A percentile compares a stretch with the other conserved stretches of the same genome.
phyloP scores from a whole-genome alignment of 768 basidiomycete species.

The Suillus plorans region DNA sequence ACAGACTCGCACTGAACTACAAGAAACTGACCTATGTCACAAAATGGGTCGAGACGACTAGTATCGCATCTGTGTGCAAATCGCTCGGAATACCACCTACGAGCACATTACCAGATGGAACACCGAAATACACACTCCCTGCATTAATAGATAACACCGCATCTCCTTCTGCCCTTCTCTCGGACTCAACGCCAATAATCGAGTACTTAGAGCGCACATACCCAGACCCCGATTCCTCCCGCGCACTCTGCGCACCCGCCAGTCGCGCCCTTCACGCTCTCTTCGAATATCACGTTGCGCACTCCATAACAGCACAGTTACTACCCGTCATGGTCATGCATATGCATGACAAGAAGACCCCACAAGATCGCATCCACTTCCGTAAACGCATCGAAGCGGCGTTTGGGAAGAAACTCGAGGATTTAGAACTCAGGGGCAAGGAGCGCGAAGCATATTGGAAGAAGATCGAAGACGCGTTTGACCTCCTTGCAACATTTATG shows the following conservation, averaged over 20 bases:
- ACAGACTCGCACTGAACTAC: conserved; percentile 27
- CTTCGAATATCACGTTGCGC: conserved; percentile 20
- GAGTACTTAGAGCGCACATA: conserved; percentile 36
- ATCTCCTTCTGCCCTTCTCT: conserved; percentile 22
- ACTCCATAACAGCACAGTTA: conserved; percentile 15
- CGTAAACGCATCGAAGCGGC: conserved; percentile 16
- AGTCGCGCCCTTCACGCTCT: conserved; percentile 23
- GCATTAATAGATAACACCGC: conserved; percentile 24
- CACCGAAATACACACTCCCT: conserved; percentile 33
- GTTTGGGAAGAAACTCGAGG: conserved; percentile 9
- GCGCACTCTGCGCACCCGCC: conserved; percentile 16
- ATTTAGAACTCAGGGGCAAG: conserved; percentile 15
- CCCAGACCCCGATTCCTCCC: conserved; percentile 14
- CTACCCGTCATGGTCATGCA: conserved; percentile 22
- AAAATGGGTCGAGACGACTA: conserved; percentile 24
- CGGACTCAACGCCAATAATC: conserved; percentile 36
- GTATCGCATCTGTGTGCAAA: conserved; percentile 24
- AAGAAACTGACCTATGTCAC: conserved; percentile 28
- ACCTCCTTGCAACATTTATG: conserved; percentile 5
- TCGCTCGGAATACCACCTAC: conserved; percentile 27
- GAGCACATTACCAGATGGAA: conserved; percentile 23
- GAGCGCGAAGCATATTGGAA: conserved; percentile 24
- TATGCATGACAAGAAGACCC: conserved; percentile 21
- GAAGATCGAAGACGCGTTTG: conserved; percentile 20
- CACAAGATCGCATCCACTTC: conserved; percentile 18